These are phyloP conservation scores for Calendula officinalis DNA, from an alignment of 129 eudicot genomes.

Conservation along the genomic window DNA sequence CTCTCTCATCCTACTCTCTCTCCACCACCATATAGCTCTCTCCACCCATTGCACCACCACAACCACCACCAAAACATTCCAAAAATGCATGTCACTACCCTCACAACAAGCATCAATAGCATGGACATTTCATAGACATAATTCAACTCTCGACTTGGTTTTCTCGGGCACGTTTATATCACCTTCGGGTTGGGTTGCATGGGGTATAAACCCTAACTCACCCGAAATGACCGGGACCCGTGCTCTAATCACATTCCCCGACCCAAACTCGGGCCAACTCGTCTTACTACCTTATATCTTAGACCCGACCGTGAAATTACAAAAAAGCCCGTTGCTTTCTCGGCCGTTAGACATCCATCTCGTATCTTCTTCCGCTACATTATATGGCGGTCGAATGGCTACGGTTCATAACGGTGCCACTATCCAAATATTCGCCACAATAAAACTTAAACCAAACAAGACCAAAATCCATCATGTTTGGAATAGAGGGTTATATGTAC, in stretches of 20 bases:
- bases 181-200: slow-evolving; percentile 98
- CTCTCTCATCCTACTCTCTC: slow-evolving; percentile 36
- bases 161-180: slow-evolving; percentile 84
- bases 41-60: slow-evolving; percentile 67
- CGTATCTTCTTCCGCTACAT: slow-evolving; percentile 63
- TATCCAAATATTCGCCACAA: slow-evolving; percentile 66
- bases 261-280: slow-evolving; percentile 87
- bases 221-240: slow-evolving; percentile 91
- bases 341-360: slow-evolving; percentile 82
- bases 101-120: slow-evolving; percentile 89
- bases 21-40: slow-evolving; percentile 18
- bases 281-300: slow-evolving; percentile 78
- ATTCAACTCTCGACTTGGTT: slow-evolving; percentile 77
- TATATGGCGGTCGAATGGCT: slow-evolving; percentile 82
- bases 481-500: slow-evolving; percentile 92
- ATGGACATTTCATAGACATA: slow-evolving; percentile 79
- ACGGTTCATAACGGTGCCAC: slow-evolving; percentile 74
- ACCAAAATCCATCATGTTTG: slow-evolving; percentile 74
- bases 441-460: slow-evolving; percentile 69
- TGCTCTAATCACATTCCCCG: slow-evolving; percentile 87
- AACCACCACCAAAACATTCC: slow-evolving; percentile 53
- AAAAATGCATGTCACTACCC: slow-evolving; percentile 79
- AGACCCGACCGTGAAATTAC: slow-evolving; percentile 75
- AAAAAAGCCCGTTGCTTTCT: slow-evolving; percentile 60
- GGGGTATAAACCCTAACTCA: slow-evolving; percentile 80